Percentiles rank a stretch among this genome's conserved stretches.
Evolutionary conservation across 73 alveolate species (phyloP).

Genomic region (Halteria grandinella): DNA sequence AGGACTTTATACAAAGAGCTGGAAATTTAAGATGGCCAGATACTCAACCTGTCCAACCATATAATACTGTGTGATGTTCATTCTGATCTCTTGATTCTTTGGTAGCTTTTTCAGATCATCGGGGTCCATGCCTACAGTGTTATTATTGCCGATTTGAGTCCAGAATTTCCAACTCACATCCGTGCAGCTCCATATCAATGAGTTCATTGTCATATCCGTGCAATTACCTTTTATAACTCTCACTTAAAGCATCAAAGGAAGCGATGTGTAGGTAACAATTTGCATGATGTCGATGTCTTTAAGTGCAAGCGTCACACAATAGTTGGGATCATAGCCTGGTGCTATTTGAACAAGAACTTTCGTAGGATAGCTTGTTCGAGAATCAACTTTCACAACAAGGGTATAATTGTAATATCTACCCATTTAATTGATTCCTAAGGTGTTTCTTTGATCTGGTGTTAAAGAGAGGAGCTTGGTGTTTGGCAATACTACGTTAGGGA

Average conservation of each 20-base stretch:
- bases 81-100: not conserved
- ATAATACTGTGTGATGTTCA: conserved; percentile 19
- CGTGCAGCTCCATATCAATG: not conserved
- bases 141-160: conserved; percentile 14
- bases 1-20: conserved; percentile 13
- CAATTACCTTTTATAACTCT: conserved; percentile 1
- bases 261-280: conserved; percentile 12
- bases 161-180: conserved; percentile 26
- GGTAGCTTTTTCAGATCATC: conserved; percentile 7
- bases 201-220: not conserved
- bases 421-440: conserved; percentile 1
- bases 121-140: conserved; percentile 15
- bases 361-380: conserved; percentile 1
- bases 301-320: not conserved
- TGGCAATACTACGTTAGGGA: not conserved
- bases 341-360: not conserved
- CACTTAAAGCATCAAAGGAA: conserved; percentile 19
- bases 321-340: conserved; percentile 28
- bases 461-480: not conserved
- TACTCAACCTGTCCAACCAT: not conserved
- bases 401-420: conserved; percentile 19
- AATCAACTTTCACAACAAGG: not conserved
- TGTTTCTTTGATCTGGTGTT: conserved; percentile 31
- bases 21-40: not conserved
- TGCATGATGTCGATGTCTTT: conserved; percentile 28